Percentiles rank a stretch among this genome's conserved stretches.
These are phyloP conservation scores for Pogostemon cablin DNA, from an alignment of 257 asterid genomes.

Conservation along the genomic window DNA sequence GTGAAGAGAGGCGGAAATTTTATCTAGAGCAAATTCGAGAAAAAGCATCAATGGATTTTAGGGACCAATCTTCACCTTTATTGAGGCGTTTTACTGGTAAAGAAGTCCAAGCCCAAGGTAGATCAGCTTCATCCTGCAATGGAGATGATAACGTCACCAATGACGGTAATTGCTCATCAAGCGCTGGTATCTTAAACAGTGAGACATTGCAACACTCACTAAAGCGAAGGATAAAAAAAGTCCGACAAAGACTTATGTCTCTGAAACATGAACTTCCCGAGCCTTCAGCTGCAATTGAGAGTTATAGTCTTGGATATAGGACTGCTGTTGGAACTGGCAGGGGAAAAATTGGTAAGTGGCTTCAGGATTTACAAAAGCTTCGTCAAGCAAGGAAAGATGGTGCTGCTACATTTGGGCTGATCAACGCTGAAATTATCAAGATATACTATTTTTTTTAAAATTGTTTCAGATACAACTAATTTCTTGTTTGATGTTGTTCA, in stretches of 20 bases:
- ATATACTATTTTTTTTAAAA: conserved; percentile 37
- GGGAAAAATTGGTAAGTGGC: conserved; percentile 83
- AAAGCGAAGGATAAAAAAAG: conserved; percentile 79
- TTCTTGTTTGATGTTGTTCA: conserved; percentile 29
- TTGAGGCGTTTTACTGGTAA: conserved; percentile 73
- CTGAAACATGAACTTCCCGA: conserved; percentile 90
- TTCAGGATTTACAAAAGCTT: conserved; percentile 95
- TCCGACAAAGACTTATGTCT: conserved; percentile 93
- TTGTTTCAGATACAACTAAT: background rate
- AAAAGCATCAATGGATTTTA: conserved; percentile 96
- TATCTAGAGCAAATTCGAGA: conserved; percentile 97
- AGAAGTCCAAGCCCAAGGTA: conserved; percentile 74
- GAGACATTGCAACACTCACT: conserved; percentile 66
- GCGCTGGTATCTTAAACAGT: conserved; percentile 46
- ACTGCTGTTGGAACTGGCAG: conserved; percentile 88
- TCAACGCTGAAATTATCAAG: conserved; percentile 92
- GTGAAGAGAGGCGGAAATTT: conserved; percentile 89
- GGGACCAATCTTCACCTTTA: conserved; percentile 98
- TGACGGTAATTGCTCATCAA: conserved; percentile 46
- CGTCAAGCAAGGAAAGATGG: conserved; percentile 99
- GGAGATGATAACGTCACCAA: conserved; percentile 64
- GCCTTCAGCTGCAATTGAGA: conserved; percentile 72
- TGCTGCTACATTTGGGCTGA: conserved; percentile 82
- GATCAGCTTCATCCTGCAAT: conserved; percentile 50
- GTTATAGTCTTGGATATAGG: conserved; percentile 81